A percentile compares a stretch with the other conserved stretches of the same genome.
Conservation (phyloP, 495 filamentous ascomycete species). For the Staphylotrichum longicolle region DNA sequence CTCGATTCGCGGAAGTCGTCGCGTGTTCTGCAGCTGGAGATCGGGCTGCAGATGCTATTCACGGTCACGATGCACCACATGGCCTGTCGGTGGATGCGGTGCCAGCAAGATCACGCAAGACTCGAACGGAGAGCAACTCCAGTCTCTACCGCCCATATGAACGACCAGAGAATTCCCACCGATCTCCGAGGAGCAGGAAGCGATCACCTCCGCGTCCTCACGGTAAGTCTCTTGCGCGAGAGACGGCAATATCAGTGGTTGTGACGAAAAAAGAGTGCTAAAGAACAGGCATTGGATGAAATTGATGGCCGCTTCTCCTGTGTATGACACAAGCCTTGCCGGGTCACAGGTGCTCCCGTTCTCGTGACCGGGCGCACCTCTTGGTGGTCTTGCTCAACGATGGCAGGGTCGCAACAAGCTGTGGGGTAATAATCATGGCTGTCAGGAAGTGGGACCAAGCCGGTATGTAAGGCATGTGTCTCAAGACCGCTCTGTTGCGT, state of each 20-base stretch:
- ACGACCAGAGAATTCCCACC: no score
- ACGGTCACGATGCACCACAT: conserved; percentile 9
- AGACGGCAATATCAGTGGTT: background rate
- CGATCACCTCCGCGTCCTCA: no score
- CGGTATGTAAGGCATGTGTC: no score
- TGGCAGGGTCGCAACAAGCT: background rate
- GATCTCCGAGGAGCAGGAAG: no score
- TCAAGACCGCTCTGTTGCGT: no score
- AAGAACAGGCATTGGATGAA: background rate
- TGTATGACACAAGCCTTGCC: background rate
- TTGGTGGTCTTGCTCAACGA: background rate
- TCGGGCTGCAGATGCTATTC: conserved; percentile 16
- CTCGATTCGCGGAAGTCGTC: conserved; percentile 22
- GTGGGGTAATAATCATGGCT: no score
- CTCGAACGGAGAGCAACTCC: background rate
- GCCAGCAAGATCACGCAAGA: conserved; percentile 11
- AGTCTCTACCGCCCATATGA: background rate
- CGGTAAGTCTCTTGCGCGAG: background rate
- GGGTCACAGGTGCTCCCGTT: background rate
- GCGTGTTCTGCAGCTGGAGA: conserved; percentile 23
- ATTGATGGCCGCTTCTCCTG: background rate
- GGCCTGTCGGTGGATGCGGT: background rate
- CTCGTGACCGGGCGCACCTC: conserved; percentile 8
- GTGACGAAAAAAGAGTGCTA: no score
- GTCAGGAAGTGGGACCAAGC: no score